Conservation (phyloP, 345 rosid genomes). For the Sonneratia alba region DNA sequence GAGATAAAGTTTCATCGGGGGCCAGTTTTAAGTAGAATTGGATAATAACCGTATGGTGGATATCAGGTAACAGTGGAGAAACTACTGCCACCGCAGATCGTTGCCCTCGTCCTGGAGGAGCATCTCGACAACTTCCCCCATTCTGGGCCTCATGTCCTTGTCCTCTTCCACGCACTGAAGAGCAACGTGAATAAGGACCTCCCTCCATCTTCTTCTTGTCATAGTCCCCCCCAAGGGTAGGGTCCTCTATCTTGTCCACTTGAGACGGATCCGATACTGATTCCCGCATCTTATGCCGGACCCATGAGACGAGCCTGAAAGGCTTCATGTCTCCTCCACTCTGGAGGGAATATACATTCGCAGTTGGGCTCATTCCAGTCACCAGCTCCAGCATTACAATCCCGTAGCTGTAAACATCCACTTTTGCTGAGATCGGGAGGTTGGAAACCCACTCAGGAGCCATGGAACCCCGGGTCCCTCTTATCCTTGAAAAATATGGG, state of each 20-base stretch:
- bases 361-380: conserved; percentile 19
- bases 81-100: too few species aligned
- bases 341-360: neutral
- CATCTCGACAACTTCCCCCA: conserved; percentile 23
- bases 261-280: neutral
- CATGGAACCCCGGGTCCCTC: conserved; percentile 20
- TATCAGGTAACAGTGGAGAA: too few species aligned
- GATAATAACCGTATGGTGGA: too few species aligned
- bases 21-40: too few species aligned
- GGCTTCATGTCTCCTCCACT: conserved; percentile 5
- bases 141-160: conserved; percentile 22
- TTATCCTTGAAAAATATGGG: conserved; percentile 13
- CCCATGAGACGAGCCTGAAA: conserved; percentile 20
- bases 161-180: conserved; percentile 25
- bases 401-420: conserved; percentile 37
- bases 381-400: conserved; percentile 28
- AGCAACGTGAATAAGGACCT: conserved; percentile 12
- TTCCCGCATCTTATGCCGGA: conserved; percentile 9
- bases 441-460: conserved; percentile 22
- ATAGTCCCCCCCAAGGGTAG: conserved; percentile 1
- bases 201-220: conserved; percentile 8
- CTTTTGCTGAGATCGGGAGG: conserved; percentile 12
- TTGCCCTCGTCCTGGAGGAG: conserved; percentile 7
- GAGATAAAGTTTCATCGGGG: too few species aligned
- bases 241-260: conserved; percentile 18